Base-by-base conservation (phyloP, 768 basidiomycete species). In the Leccinum arenicola region DNA sequence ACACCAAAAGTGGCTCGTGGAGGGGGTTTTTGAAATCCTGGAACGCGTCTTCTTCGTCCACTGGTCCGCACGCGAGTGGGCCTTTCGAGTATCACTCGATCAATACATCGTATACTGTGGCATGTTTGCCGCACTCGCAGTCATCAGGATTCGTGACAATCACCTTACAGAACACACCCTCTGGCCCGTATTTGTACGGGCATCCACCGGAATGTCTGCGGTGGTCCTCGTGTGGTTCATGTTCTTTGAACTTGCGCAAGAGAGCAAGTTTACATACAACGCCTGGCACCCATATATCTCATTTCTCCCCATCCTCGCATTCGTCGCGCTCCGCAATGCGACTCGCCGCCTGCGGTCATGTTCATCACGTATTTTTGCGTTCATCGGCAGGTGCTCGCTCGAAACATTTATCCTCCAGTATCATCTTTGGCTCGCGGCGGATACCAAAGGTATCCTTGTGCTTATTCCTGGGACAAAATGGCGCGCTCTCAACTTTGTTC, bases 351-450 rank as follows among this genome's bases (percentile, higher is more conserved):
- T 95, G 48, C 87, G 94, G 43, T 89, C 89, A 3, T 80, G 79
- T 38, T 83, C 83, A 21, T 90, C 87, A 11, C 78, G 76, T 14
- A 73, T 84, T 29, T 95, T 94, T 75, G 84, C 84, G 25, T 93
- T 91, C 74, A 80, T 95, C 54, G 94, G 94, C 43, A 85, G 78
- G 69, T 94, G 91, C 73, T 95, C 93, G 5, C 80, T 96, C 55
- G 94, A 97, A 74, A 89, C 93, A 0, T 97, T 95, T 72, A 89
- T 95, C 68, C 83, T 95, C 58, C 93, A 96, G 69, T 95, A 87
- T 71, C 93, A 92, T 66, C 75, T 91, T 48, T 94, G 91, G 91
- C 78, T 94, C 35, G 93, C 89, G 0, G 89, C 81, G 4, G 91
- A 94, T 66, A 91, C 88, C 33, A 89, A 89, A 70, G 89, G 90